A percentile compares a stretch with the other conserved stretches of the same genome.
Evolutionary conservation across 495 filamentous ascomycete genomes (phyloP).

Genomic region (Usnea hakonensis): DNA sequence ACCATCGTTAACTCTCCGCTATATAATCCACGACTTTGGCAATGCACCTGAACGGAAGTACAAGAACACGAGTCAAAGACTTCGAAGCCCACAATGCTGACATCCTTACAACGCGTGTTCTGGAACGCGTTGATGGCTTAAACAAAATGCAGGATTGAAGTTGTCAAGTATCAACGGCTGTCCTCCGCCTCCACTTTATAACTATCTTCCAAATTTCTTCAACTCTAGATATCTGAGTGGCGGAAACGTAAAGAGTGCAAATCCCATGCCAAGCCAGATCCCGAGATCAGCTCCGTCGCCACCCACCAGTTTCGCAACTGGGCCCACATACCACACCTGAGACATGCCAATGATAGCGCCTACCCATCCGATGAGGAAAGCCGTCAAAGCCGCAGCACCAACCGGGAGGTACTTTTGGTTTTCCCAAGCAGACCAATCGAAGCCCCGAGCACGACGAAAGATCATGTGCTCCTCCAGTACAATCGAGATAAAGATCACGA

Average conservation of each 20-base stretch:
- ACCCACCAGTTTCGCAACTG: slow-evolving; percentile 41
- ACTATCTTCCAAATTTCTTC: slow-evolving; percentile 33
- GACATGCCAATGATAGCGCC: slow-evolving; percentile 57
- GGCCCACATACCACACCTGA: slow-evolving; percentile 52
- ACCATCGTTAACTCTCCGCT: too few species aligned
- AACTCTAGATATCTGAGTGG: slow-evolving; percentile 38
- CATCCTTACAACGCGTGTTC: too few species aligned
- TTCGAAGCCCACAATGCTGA: too few species aligned
- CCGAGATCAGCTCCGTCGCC: slow-evolving; percentile 34
- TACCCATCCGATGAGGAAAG: slow-evolving; percentile 56
- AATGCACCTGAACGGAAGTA: too few species aligned
- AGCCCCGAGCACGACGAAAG: slow-evolving; percentile 40
- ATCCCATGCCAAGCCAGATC: slow-evolving; percentile 37
- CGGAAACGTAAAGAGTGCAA: slow-evolving; percentile 38
- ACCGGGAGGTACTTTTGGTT: slow-evolving; percentile 44
- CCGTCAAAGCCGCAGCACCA: slow-evolving; percentile 48
- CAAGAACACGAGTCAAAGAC: too few species aligned
- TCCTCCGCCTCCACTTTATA: background rate
- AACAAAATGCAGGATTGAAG: background rate
- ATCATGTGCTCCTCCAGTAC: slow-evolving; percentile 45
- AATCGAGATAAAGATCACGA: slow-evolving; percentile 46
- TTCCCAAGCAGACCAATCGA: slow-evolving; percentile 53
- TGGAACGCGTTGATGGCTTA: too few species aligned
- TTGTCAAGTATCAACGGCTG: background rate
- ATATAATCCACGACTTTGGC: too few species aligned